phyloP scores from a whole-genome alignment of 495 filamentous ascomycete species.

The Gamarada debralockiae region DNA sequence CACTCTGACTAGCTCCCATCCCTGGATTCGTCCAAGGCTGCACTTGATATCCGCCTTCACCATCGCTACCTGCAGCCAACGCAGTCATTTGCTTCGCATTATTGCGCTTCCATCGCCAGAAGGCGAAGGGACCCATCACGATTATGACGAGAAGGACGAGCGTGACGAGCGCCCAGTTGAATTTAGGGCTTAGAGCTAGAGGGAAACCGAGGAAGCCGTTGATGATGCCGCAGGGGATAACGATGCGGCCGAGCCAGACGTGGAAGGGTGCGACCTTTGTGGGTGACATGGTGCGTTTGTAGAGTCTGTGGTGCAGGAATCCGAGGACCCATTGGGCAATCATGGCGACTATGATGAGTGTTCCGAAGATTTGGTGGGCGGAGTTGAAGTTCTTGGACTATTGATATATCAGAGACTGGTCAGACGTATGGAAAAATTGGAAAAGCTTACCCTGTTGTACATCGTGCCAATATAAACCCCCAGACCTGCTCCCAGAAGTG shows the following conservation, averaged over 20 bases:
- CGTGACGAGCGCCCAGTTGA: conserved; percentile 32
- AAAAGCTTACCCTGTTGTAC: conserved; percentile 51
- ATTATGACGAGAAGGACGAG: conserved; percentile 27
- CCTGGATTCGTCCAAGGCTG: conserved; percentile 6
- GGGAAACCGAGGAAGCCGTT: conserved; percentile 47
- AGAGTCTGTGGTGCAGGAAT: conserved; percentile 44
- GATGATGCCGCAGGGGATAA: conserved; percentile 43
- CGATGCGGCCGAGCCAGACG: conserved; percentile 46
- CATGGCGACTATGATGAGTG: conserved; percentile 44
- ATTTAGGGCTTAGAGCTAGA: conserved; percentile 31
- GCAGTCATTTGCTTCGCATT: conserved; percentile 3
- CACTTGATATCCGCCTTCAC: conserved; percentile 2
- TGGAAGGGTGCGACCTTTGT: conserved; percentile 44
- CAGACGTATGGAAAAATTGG: background rate
- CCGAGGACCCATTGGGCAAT: conserved; percentile 46
- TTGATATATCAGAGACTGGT: background rate
- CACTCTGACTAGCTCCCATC: background rate
- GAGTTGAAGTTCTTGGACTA: conserved; percentile 48
- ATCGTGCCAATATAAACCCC: conserved; percentile 45
- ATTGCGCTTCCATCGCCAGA: conserved; percentile 11
- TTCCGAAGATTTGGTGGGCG: conserved; percentile 56
- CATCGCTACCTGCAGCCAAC: background rate
- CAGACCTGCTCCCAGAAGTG: conserved; percentile 42
- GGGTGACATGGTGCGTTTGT: conserved; percentile 36
- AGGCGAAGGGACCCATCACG: conserved; percentile 12